These are phyloP conservation scores for Lasiodiplodia gonubiensis DNA, from an alignment of 2,329 filamentous ascomycete species.

Conservation along the genomic window DNA sequence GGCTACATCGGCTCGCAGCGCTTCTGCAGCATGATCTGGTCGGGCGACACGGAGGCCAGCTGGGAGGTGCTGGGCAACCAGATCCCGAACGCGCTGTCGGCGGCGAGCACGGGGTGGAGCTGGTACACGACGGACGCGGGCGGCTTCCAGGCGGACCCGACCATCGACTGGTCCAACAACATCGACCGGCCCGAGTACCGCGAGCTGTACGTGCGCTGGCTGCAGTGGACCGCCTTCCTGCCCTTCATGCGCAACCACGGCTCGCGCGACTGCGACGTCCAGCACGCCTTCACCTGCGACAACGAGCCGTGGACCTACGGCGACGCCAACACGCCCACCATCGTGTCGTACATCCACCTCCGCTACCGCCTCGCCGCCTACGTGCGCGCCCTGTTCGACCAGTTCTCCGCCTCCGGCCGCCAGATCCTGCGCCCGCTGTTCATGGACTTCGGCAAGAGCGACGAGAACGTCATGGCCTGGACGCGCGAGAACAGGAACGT, in stretches of 20 bases:
- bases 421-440: constrained; percentile 49
- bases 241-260: constrained; percentile 43
- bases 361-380: constrained; percentile 39
- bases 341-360: constrained; percentile 39
- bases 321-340: constrained; percentile 37
- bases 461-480: constrained; percentile 35
- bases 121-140: constrained; percentile 42
- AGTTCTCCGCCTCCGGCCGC: constrained; percentile 41
- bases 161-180: constrained; percentile 43
- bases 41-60: constrained; percentile 38
- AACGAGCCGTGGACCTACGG: constrained; percentile 44
- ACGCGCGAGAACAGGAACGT: constrained; percentile 41
- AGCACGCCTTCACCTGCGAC: constrained; percentile 45
- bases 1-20: constrained; percentile 42
- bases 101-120: constrained; percentile 37
- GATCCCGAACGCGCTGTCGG: constrained; percentile 37
- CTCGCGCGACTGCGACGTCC: constrained; percentile 36
- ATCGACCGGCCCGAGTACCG: constrained; percentile 39
- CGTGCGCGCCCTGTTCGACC: constrained; percentile 40
- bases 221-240: constrained; percentile 41
- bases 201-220: constrained; percentile 41
- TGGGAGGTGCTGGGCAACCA: constrained; percentile 40
- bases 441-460: constrained; percentile 46
- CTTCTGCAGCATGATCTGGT: constrained; percentile 43
- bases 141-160: constrained; percentile 42